Evolutionary conservation across 2,329 filamentous ascomycete genomes (phyloP), one percentile per base, ranked within the genome.

Genomic region (Sporothrix luriei): DNA sequence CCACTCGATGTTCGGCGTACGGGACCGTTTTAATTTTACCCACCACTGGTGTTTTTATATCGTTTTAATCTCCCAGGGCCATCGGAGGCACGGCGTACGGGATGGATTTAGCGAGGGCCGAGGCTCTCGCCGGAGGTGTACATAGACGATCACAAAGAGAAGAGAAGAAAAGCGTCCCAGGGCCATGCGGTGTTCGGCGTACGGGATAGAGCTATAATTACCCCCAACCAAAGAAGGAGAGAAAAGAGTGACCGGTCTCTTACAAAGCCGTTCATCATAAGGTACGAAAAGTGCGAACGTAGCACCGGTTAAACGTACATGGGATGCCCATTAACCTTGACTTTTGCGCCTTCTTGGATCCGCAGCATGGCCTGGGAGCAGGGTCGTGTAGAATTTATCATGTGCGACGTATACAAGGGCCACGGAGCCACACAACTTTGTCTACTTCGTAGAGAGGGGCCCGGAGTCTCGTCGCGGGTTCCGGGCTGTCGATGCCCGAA

Each of bases 1-100:
- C 51, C 46, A 65, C 57, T 49, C 16, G 62, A 65, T 38, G 62
- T 65, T 33, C 62, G 62, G 62, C 62, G 62, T 16, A 65, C 62
- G 62, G 62, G 46, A 38, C 57, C n/a, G 55, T 29, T 49, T 49
- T 48, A n/a, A n/a, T n/a, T 24, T 54, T 54, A 10, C 5, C 19
- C 19, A 51, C 24, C 40, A 43, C 14, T 43, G 40, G 40, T 43
- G 40, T 43, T 43, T 40, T 7, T n/a, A 61, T 46, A 26, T 24
- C 24, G 19, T 24, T 52, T 55, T 54, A 29, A 29, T 57, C 40
- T 57, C 52, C 29, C 40, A 67, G 21, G 52, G 51, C 51, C 46
- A 65, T 7, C 11, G 21, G 62, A 51, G 26, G 46, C 40, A 49
- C 46, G 62, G 62, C 62, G 62, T 16, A 65, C 62, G 62, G 62